These are phyloP conservation scores for Mortierella sp. DNA, from an alignment of 371 early-diverging fungal genomes.

Conservation along the genomic window DNA sequence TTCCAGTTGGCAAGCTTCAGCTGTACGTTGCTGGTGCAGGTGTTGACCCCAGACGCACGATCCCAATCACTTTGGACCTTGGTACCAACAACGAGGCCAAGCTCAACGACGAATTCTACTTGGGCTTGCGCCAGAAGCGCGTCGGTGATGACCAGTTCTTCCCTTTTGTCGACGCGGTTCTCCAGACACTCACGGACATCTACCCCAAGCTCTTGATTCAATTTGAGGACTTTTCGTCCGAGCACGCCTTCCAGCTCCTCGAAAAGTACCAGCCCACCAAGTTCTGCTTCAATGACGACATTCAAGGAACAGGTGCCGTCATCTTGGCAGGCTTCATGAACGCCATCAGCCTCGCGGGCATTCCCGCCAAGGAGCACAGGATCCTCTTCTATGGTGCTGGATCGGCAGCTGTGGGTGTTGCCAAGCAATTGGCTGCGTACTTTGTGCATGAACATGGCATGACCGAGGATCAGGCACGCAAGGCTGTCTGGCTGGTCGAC, in stretches of 20 bases:
- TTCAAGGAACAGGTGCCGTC: constrained; percentile 93
- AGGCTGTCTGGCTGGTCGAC: constrained; percentile 87
- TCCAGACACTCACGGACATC: constrained; percentile 70
- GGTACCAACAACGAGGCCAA: constrained; percentile 86
- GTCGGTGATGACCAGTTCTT: constrained; percentile 80
- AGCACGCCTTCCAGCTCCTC: constrained; percentile 84
- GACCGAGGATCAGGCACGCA: constrained; percentile 76
- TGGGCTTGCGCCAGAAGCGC: constrained; percentile 82
- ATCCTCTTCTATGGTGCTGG: constrained; percentile 92
- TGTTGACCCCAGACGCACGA: constrained; percentile 83
- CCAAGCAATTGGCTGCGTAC: constrained; percentile 82
- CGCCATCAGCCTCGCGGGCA: constrained; percentile 74
- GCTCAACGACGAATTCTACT: constrained; percentile 86
- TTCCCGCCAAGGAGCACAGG: constrained; percentile 76
- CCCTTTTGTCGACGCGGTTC: constrained; percentile 82
- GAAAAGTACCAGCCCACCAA: constrained; percentile 72
- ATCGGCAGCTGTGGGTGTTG: constrained; percentile 91
- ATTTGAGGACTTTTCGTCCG: constrained; percentile 93
- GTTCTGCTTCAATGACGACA: constrained; percentile 82
- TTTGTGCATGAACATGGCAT: constrained; percentile 74
- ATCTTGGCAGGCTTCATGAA: constrained; percentile 92
- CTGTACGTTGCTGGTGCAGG: constrained; percentile 92
- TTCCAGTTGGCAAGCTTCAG: constrained; percentile 92
- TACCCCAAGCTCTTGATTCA: constrained; percentile 87
- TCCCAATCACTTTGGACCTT: constrained; percentile 90